phyloP scores from a whole-genome alignment of 2,329 filamentous ascomycete species.

The Lachnellula arida region DNA sequence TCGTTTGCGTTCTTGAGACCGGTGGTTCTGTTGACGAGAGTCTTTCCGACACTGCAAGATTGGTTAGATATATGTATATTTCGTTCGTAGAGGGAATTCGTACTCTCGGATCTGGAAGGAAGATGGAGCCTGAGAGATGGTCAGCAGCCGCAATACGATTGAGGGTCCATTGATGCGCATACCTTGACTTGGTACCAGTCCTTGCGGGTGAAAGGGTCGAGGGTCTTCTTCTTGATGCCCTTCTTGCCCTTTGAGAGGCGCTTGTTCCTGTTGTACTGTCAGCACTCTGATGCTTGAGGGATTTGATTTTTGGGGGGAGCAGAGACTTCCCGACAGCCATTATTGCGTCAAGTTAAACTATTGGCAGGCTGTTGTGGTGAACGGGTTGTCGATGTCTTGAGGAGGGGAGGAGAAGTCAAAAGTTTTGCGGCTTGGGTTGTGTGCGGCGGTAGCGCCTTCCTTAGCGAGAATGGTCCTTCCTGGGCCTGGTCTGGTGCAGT shows the following conservation, averaged over 20 bases:
- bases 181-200: conserved; percentile 99
- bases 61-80: conserved; percentile 31
- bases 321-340: conserved; percentile 87
- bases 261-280: conserved; percentile 74
- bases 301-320: conserved; percentile 2
- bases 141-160: conserved; percentile 22
- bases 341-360: conserved; percentile 50
- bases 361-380: conserved; percentile 27
- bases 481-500: too few species aligned
- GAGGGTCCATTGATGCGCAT: conserved; percentile 28
- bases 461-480: not conserved
- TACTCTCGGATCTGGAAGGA: conserved; percentile 97
- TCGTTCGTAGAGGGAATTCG: conserved; percentile 14
- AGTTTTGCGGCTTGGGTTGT: not conserved
- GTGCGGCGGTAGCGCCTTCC: not conserved
- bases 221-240: conserved; percentile 99
- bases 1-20: conserved; percentile 99
- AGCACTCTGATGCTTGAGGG: conserved; percentile 15
- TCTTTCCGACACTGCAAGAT: conserved; percentile 87
- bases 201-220: conserved; percentile 97
- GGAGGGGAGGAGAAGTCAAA: conserved; percentile 3
- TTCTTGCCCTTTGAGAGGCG: conserved; percentile 99
- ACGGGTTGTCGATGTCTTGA: conserved; percentile 11
- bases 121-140: conserved; percentile 67
- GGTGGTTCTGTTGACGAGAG: conserved; percentile 97